Evolutionary conservation across 345 rosid species (phyloP), one percentile per base, ranked within the genome.

Genomic region (Angophora floribunda): DNA sequence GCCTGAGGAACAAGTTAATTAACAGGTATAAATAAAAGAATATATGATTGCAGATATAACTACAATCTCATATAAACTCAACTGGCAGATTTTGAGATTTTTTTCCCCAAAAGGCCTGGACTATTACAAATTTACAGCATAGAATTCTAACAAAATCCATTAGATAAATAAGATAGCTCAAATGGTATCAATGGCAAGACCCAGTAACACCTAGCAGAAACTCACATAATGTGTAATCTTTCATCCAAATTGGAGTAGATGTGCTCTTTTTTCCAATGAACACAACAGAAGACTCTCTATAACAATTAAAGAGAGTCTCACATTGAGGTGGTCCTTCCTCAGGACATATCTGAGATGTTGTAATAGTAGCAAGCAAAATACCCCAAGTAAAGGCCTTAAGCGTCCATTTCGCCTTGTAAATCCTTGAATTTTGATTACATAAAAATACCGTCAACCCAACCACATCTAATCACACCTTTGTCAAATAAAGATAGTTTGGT

Each of bases 1-100:
- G 87, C 93, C 99, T 98, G 94, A 89, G 89, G 44, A 91, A 50
- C 84, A 45, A 22, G 28, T 30, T 17, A 11, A 32, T 13, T 22
- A 16, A 61, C 11, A 53, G 10, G 30, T 50, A 47, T 51, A 17
- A 78, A 45, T 52, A 7, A 49, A 85, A 85, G 79, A 67, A 30
- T 30, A 30, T 30, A 67, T 67, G 79, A 67, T 67, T 1, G 22
- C 12, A 30, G 44, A 15, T 4, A 67, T 9, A 2, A 67, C 79
- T 16, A 67, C 44, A 15, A 67, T 36, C 79, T 67, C 86, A 28
- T 85, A 36, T 24, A 50, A 51, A 52, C 45, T 51, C 45, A 50
- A 45, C 9, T 14, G 36, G 32, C 22, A 36, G 55, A 85, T 36
- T 70, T 17, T 70, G 80, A 70, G 47, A 36, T 4, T 7, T 36